A percentile compares a stretch with the other conserved stretches of the same genome.
phyloP scores from a whole-genome alignment of 805 yeast genomes.

The Kuraishia floccosa region DNA sequence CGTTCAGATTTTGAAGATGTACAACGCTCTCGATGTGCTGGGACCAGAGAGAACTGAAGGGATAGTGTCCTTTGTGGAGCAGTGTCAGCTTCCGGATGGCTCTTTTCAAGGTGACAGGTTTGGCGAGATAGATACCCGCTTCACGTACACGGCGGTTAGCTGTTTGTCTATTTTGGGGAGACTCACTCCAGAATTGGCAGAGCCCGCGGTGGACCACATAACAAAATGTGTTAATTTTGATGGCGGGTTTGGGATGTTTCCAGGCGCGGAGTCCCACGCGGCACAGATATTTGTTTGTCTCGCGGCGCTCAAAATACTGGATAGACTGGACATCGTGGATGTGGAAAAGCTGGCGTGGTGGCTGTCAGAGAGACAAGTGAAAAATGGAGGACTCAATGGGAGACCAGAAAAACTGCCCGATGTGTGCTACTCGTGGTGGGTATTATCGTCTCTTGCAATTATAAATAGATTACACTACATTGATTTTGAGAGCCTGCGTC shows the following conservation, averaged over 20 bases:
- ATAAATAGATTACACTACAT: constrained; percentile 67
- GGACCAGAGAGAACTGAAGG: constrained; percentile 6
- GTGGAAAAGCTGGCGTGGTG: constrained; percentile 59
- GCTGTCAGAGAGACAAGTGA: constrained; percentile 85
- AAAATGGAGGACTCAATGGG: constrained; percentile 89
- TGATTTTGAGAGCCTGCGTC: constrained; percentile 45
- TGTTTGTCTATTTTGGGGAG: constrained; percentile 59
- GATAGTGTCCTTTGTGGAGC: constrained; percentile 24
- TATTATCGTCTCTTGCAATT: constrained; percentile 61
- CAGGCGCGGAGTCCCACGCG: constrained; percentile 93
- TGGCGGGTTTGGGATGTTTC: constrained; percentile 90
- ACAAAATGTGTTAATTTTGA: constrained; percentile 76
- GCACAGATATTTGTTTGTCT: constrained; percentile 86
- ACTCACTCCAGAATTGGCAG: constrained; percentile 36
- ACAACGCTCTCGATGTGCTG: constrained; percentile 41
- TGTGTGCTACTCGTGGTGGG: constrained; percentile 99
- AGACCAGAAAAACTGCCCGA: constrained; percentile 94
- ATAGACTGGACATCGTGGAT: constrained; percentile 36
- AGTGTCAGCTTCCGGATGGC: constrained; percentile 50
- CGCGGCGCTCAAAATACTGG: constrained; percentile 65
- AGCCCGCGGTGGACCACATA: constrained; percentile 57
- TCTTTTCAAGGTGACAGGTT: constrained; percentile 83
- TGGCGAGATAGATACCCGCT: constrained; percentile 91
- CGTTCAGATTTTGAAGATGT: constrained; percentile 64
- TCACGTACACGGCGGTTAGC: constrained; percentile 74